Percentiles rank a stretch among this genome's conserved stretches.
These are phyloP conservation scores for Steccherinum ochraceum DNA, from an alignment of 768 basidiomycete species.

Conservation along the genomic window DNA sequence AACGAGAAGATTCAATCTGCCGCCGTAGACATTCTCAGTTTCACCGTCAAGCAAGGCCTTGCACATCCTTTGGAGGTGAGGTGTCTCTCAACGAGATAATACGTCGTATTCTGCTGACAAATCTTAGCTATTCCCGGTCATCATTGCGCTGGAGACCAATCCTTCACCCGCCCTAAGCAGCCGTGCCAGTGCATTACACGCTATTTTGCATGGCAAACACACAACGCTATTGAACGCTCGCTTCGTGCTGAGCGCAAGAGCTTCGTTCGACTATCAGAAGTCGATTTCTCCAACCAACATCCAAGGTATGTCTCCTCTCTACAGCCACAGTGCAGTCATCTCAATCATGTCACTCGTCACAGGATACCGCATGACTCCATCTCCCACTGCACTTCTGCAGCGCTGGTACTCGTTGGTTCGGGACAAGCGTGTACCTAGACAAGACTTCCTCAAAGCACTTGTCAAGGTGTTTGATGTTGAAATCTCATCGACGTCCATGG, in stretches of 20 bases:
- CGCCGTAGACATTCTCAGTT: conserved; percentile 87
- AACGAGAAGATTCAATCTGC: conserved; percentile 67
- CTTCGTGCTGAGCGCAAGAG: conserved; percentile 72
- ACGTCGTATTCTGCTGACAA: neutral
- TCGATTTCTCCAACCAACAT: conserved; percentile 41
- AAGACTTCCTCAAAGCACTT: conserved; percentile 83
- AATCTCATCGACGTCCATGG: conserved; percentile 53
- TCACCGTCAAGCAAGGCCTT: conserved; percentile 92
- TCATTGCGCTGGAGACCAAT: conserved; percentile 91
- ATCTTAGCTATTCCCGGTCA: conserved; percentile 83
- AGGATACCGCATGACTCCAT: conserved; percentile 64
- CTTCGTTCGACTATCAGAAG: conserved; percentile 81
- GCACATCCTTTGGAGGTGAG: conserved; percentile 88
- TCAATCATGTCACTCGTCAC: conserved; percentile 3
- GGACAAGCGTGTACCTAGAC: conserved; percentile 81
- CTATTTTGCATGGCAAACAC: conserved; percentile 82
- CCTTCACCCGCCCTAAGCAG: conserved; percentile 51
- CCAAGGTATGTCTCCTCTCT: conserved; percentile 37
- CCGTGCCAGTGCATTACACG: conserved; percentile 76
- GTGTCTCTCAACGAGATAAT: neutral
- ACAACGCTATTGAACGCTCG: conserved; percentile 83
- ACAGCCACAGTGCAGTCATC: neutral
- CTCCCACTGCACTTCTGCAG: conserved; percentile 71
- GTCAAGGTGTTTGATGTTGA: conserved; percentile 79
- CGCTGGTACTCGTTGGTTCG: conserved; percentile 89